A percentile compares a stretch with the other conserved stretches of the same genome.
phyloP scores from a whole-genome alignment of 495 filamentous ascomycete species.

The Penicillium fimorum region DNA sequence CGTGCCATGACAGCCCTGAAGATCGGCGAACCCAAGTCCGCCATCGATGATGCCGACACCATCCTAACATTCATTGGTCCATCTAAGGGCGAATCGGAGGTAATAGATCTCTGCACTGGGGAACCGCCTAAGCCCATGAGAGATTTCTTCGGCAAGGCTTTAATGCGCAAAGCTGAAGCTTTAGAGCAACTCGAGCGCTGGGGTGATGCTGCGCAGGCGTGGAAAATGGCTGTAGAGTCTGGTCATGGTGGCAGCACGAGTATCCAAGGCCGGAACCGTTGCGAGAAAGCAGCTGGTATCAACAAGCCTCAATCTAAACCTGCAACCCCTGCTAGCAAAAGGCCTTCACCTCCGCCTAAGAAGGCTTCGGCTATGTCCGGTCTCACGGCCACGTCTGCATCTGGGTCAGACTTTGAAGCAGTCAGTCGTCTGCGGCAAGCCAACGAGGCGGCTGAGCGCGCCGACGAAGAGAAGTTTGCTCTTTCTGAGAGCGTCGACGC shows the following conservation, averaged over 20 bases:
- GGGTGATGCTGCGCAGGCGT: conserved; percentile 74
- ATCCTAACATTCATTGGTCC: conserved; percentile 80
- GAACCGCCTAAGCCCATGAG: conserved; percentile 81
- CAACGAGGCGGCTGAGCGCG: conserved; percentile 76
- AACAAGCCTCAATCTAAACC: conserved; percentile 49
- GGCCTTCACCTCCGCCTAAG: conserved; percentile 36
- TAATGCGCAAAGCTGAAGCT: conserved; percentile 92
- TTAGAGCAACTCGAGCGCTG: conserved; percentile 95
- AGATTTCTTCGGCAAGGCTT: conserved; percentile 86
- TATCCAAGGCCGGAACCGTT: conserved; percentile 82
- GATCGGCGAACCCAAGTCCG: conserved; percentile 82
- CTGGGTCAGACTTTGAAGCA: conserved; percentile 49
- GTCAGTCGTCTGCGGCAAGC: conserved; percentile 76
- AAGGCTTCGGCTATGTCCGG: conserved; percentile 50
- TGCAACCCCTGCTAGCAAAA: conserved; percentile 36
- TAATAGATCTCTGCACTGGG: conserved; percentile 62
- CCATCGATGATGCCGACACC: conserved; percentile 77
- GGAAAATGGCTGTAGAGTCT: conserved; percentile 78
- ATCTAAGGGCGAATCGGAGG: conserved; percentile 72
- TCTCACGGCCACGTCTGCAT: conserved; percentile 30
- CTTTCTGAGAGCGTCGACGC: conserved; percentile 81
- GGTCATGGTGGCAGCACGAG: conserved; percentile 80
- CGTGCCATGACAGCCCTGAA: conserved; percentile 87
- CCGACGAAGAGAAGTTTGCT: conserved; percentile 89
- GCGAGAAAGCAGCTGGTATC: conserved; percentile 74